phyloP scores from a whole-genome alignment of 106 monocot genomes.

The Acanthochlamys bracteata region DNA sequence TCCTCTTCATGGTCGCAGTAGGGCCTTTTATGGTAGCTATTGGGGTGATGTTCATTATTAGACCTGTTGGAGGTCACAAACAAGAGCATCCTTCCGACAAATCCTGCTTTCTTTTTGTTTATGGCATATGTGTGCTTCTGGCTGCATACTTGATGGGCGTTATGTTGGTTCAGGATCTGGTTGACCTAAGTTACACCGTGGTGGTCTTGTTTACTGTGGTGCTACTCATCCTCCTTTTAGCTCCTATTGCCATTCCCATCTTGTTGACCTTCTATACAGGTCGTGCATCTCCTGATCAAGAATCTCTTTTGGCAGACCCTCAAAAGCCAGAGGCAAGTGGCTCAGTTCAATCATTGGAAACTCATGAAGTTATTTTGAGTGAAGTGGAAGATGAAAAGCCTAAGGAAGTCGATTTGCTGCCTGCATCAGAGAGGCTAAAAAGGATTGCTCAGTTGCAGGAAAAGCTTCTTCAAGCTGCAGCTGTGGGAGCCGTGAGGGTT shows the following conservation, averaged over 20 bases:
- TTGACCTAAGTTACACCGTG: conserved; percentile 39
- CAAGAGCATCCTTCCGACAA: conserved; percentile 58
- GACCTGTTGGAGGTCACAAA: conserved; percentile 77
- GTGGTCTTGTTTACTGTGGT: conserved; percentile 39
- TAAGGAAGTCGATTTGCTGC: conserved; percentile 70
- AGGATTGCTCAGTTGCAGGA: conserved; percentile 74
- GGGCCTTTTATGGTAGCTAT: conserved; percentile 71
- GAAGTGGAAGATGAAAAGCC: conserved; percentile 93
- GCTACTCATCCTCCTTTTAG: conserved; percentile 34
- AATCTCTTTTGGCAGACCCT: conserved; percentile 31
- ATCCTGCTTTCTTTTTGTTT: conserved; percentile 57
- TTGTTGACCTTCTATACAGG: conserved; percentile 25
- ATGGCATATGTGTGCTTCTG: conserved; percentile 58
- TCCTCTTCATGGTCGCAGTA: conserved; percentile 81
- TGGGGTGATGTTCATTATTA: conserved; percentile 70
- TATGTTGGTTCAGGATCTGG: conserved; percentile 70
- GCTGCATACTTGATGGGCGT: conserved; percentile 75
- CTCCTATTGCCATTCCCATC: conserved; percentile 59
- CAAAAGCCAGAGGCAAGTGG: conserved; percentile 40
- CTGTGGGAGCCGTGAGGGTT: conserved; percentile 76
- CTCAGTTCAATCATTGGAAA: conserved; percentile 18
- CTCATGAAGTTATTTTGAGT: conserved; percentile 57
- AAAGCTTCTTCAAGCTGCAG: conserved; percentile 73
- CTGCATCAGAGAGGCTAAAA: conserved; percentile 63
- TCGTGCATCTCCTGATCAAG: conserved; percentile 19